Conservation (phyloP, 2,329 filamentous ascomycete genomes). For the Karstenula rhodostoma region DNA sequence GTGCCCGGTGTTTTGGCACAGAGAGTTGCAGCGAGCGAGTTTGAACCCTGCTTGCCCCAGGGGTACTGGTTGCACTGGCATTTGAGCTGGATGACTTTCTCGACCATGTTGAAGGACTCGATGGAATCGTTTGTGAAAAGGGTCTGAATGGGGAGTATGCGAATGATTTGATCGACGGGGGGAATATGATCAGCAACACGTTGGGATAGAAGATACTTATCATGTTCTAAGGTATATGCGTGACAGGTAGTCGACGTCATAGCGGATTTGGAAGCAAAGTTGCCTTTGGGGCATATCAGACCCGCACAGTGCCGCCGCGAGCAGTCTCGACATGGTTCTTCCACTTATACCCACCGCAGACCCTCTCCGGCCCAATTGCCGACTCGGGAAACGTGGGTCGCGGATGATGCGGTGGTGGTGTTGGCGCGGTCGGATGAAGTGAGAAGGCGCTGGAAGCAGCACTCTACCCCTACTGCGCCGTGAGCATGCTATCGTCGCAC, state of each 20-base stretch:
- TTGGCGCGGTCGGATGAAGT: conserved; percentile 10
- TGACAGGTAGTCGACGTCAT: conserved; percentile 44
- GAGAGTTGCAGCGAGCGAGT: conserved; percentile 71
- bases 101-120: conserved; percentile 51
- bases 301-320: background rate
- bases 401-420: background rate
- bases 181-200: background rate
- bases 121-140: background rate
- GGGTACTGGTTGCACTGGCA: conserved; percentile 69
- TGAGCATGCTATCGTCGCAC: background rate
- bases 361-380: background rate
- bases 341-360: background rate
- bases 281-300: background rate
- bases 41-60: conserved; percentile 73
- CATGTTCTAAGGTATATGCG: conserved; percentile 18
- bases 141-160: background rate
- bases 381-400: background rate
- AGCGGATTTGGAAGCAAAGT: conserved; percentile 25
- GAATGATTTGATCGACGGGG: background rate
- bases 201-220: conserved; percentile 13
- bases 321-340: background rate
- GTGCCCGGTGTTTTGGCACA: conserved; percentile 71
- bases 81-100: conserved; percentile 62
- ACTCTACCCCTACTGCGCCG: background rate
- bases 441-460: background rate